Evolutionary conservation across 768 basidiomycete species (phyloP), one percentile per base, ranked within the genome.

Genomic region (Arthromyces matolae): DNA sequence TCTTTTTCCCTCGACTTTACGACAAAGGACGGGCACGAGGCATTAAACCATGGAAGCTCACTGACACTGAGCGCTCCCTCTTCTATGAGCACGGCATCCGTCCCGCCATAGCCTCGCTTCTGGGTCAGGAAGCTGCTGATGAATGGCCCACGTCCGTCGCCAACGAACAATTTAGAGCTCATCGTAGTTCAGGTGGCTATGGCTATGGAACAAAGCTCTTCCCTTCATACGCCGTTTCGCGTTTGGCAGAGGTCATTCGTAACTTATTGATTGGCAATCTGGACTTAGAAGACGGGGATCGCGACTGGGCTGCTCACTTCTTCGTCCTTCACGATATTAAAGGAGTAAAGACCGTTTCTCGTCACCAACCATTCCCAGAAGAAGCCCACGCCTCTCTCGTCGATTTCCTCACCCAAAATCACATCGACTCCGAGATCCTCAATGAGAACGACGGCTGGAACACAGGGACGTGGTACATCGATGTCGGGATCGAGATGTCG

Each of bases 281-380:
- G 23, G 28, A 20, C 2, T 8, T 28, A 20, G 3, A 2, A 9
- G n/a, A n/a, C 1, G 23, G 29, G 3, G 40, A 54, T 14, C 23
- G 53, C 10, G 29, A 42, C 0, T 65, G 60, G 65, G 59, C 53
- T 1, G 3, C 18, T 0, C 50, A 52, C 12, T 54, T 66, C 18
- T 55, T 62, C 18, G 54, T 70, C 31, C 52, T 67, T 8, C 62
- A 66, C 29, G 61, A 62, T 9, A 52, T 68, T 18, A 49, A 61
- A 3, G 65, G 66, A 0, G 32, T 54, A 0, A 70, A 70, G 33
- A 43, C 57, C 27, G 31, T 46, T 13, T 53, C 43, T 16, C 5
- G 7, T 1, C 66, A 68, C 43, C 7, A 13, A 4, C 9, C 28
- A 1, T 38, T 45, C 8, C 7, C 0, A 0, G 2, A 0, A 1